A percentile compares a stretch with the other conserved stretches of the same genome.
Conservation (phyloP, 2,329 filamentous ascomycete species). For the Colletotrichum sp. region DNA sequence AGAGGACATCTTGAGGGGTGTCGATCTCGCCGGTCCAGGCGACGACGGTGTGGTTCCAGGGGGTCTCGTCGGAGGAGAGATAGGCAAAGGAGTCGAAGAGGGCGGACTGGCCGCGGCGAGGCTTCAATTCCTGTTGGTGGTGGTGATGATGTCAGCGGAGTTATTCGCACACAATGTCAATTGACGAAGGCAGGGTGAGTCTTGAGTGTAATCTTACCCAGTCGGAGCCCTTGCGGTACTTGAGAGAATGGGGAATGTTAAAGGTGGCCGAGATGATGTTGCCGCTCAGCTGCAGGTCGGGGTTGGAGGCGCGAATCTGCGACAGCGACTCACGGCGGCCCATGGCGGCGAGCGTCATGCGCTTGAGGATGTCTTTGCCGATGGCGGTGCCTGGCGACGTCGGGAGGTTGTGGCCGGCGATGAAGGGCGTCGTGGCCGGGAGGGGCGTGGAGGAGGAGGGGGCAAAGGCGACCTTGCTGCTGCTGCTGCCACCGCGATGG, state of each 20-base stretch:
- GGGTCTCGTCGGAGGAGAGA: constrained; percentile 80
- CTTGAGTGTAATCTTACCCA: constrained; percentile 51
- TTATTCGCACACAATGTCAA: background rate
- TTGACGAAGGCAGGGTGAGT: background rate
- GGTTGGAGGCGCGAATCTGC: constrained; percentile 61
- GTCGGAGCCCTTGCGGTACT: constrained; percentile 62
- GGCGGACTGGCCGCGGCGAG: constrained; percentile 86
- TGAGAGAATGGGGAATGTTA: constrained; percentile 64
- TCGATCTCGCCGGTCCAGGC: constrained; percentile 94
- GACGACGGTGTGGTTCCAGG: constrained; percentile 91
- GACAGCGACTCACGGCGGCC: constrained; percentile 56
- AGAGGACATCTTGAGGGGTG: constrained; percentile 46
- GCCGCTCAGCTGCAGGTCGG: constrained; percentile 64
- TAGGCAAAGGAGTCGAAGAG: constrained; percentile 91
- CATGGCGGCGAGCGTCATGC: constrained; percentile 47
- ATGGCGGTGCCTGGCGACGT: constrained; percentile 1
- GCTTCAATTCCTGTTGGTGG: constrained; percentile 67
- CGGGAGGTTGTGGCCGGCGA: constrained; percentile 16
- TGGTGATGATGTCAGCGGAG: constrained; percentile 13
- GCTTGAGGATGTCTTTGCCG: constrained; percentile 46
- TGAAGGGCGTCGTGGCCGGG: constrained; percentile 3
- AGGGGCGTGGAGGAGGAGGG: background rate
- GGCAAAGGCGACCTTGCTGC: background rate
- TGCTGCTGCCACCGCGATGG: background rate
- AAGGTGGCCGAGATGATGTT: constrained; percentile 72